Evolutionary conservation across 768 basidiomycete species (phyloP), one percentile per base, ranked within the genome.

Genomic region (Serendipita sp.): DNA sequence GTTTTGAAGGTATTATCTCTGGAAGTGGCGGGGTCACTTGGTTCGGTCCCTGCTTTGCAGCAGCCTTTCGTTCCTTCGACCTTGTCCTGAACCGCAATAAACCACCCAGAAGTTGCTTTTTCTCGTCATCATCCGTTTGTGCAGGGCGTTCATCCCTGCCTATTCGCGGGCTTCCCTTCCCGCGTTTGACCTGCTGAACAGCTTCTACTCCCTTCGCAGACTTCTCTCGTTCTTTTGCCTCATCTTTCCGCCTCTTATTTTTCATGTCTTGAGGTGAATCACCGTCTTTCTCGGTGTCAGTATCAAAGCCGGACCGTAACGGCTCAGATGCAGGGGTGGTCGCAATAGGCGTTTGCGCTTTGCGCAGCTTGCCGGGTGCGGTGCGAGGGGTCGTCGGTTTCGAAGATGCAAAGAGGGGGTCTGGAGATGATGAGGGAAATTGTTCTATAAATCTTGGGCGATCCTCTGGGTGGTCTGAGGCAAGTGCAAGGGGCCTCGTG

Each of bases 361-460:
- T 58, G 20, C 53, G 53, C 24, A 58, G 53, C 53, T 58, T 58
- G 53, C 24, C 53, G n/a, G 33, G 33, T n/a, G 26, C 24, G 24
- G 53, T 30, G 33, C 53, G 53, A 24, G 53, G 53, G 11, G 53
- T 58, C 24, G 53, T 24, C 31, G 53, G 20, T 24, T 24, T 58
- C 53, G 53, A 34, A 17, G 45, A 22, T 9, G 45, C n/a, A 17
- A 30, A 50, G 24, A 58, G 24, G 26, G 31, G 53, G 4, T 58
- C 53, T 31, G 53, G 53, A 28, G 53, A 58, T 11, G 26, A 11
- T 28, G 53, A 11, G 11, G 11, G 53, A 58, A 58, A 58, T 34
- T 31, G 53, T 34, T 58, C 53, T 22, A 58, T 58, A 34, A 58
- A 58, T 33, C 53, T 24, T n/a, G 53, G 53, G 28, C 33, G 53